phyloP scores from a whole-genome alignment of 768 basidiomycete genomes.

The Leccinellum rugosiceps region DNA sequence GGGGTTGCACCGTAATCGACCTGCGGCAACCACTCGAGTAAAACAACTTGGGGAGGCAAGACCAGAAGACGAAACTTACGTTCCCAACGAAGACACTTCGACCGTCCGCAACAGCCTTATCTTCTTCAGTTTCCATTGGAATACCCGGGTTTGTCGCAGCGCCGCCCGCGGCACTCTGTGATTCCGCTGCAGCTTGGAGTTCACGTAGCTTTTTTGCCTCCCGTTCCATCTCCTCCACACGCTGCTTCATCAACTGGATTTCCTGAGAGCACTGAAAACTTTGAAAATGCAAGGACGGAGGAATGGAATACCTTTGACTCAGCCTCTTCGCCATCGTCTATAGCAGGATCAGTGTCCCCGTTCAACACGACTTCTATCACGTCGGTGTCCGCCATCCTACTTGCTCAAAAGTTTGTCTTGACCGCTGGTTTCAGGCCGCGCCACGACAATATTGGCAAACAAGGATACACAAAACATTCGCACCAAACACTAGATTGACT shows the following conservation, averaged over 20 bases:
- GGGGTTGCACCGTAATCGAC: slow-evolving; percentile 97
- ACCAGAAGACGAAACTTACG: slow-evolving; percentile 48
- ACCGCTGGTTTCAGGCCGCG: slow-evolving; percentile 8
- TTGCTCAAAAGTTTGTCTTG: slow-evolving; percentile 27
- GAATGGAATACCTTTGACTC: slow-evolving; percentile 50
- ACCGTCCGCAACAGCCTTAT: slow-evolving; percentile 73
- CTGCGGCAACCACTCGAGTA: slow-evolving; percentile 40
- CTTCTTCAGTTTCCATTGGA: slow-evolving; percentile 80
- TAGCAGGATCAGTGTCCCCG: slow-evolving; percentile 24
- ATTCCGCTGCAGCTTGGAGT: slow-evolving; percentile 75
- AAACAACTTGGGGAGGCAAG: slow-evolving; percentile 5
- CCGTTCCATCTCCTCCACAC: slow-evolving; percentile 90
- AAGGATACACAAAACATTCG: slow-evolving; percentile 20
- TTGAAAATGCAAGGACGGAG: slow-evolving; percentile 3
- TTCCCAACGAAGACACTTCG: slow-evolving; percentile 96
- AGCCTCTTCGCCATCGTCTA: slow-evolving; percentile 62
- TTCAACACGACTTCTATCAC: slow-evolving; percentile 39
- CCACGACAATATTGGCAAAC: slow-evolving; percentile 23
- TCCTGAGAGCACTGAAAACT: slow-evolving; percentile 48
- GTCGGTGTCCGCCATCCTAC: slow-evolving; percentile 52
- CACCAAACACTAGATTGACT: neutral
- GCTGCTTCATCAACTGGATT: slow-evolving; percentile 86
- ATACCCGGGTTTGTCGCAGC: slow-evolving; percentile 43
- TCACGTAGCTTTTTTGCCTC: slow-evolving; percentile 87
- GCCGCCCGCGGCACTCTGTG: slow-evolving; percentile 47